Evolutionary conservation across 1,284 basidiomycete species (phyloP).

Genomic region (Tilletia setariae): DNA sequence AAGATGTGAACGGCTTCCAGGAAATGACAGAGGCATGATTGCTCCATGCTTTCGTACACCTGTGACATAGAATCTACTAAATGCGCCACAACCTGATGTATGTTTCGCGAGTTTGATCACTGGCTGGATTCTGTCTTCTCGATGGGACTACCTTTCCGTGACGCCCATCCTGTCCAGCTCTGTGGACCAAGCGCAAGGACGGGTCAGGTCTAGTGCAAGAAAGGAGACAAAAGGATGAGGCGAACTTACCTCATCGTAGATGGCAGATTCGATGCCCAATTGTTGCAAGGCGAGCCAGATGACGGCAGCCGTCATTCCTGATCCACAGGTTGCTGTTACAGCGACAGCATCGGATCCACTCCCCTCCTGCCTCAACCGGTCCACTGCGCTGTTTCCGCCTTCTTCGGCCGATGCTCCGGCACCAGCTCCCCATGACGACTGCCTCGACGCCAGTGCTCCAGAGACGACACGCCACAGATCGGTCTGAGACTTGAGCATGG

Average conservation of each 20-base stretch:
- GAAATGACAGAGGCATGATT: slow-evolving; percentile 13
- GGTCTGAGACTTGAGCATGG: slow-evolving; percentile 45
- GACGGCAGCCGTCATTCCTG: slow-evolving; percentile 91
- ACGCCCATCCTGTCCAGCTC: slow-evolving; percentile 30
- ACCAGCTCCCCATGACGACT: slow-evolving; percentile 62
- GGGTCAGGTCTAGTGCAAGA: neutral
- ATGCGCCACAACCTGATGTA: neutral
- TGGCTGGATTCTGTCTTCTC: slow-evolving; percentile 11
- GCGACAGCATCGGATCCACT: slow-evolving; percentile 24
- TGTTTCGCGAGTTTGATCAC: neutral
- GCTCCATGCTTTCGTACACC: slow-evolving; percentile 18
- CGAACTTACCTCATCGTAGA: slow-evolving; percentile 77
- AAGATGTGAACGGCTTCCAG: slow-evolving; percentile 44
- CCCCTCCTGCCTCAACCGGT: slow-evolving; percentile 47
- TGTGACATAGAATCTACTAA: slow-evolving; percentile 10
- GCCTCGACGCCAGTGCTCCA: slow-evolving; percentile 62
- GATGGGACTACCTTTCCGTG: slow-evolving; percentile 26
- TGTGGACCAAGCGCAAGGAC: neutral
- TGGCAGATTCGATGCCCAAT: slow-evolving; percentile 62
- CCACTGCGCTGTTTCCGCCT: slow-evolving; percentile 57
- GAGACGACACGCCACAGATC: slow-evolving; percentile 58
- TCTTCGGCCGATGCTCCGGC: slow-evolving; percentile 57
- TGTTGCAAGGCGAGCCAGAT: slow-evolving; percentile 81
- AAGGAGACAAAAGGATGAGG: neutral
- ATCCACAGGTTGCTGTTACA: slow-evolving; percentile 53